phyloP scores from a whole-genome alignment of 2,329 filamentous ascomycete species.

The Botrytis elliptica region DNA sequence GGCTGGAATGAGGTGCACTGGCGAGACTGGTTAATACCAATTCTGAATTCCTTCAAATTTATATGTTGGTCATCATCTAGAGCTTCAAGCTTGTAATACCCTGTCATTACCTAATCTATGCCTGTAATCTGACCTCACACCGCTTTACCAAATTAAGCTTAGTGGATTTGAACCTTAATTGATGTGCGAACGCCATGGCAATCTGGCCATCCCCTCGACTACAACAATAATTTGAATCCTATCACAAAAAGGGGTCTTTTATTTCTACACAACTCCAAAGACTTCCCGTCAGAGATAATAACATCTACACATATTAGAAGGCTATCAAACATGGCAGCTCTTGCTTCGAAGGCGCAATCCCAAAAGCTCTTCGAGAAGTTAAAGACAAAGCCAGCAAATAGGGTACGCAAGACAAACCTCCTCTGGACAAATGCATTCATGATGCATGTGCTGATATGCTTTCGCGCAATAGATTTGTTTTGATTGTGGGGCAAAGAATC shows the following conservation, averaged over 20 bases:
- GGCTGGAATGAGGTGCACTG: no score
- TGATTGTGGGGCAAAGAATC: slow-evolving; percentile 96
- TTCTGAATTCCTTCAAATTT: background rate
- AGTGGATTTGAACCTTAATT: slow-evolving; percentile 5
- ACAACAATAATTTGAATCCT: slow-evolving; percentile 4
- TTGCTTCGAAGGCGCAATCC: slow-evolving; percentile 90
- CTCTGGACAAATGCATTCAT: slow-evolving; percentile 19
- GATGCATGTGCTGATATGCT: slow-evolving; percentile 25
- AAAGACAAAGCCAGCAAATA: slow-evolving; percentile 91
- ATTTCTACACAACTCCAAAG: background rate
- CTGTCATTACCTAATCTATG: background rate
- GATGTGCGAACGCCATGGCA: slow-evolving; percentile 27
- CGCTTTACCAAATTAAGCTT: slow-evolving; percentile 14
- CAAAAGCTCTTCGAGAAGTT: slow-evolving; percentile 97
- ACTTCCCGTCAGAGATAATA: background rate
- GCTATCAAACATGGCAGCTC: slow-evolving; percentile 53
- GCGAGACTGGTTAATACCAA: no score
- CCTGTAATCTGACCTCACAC: background rate
- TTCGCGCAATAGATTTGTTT: slow-evolving; percentile 75
- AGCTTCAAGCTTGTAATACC: background rate
- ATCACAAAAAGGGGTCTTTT: slow-evolving; percentile 24
- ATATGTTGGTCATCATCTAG: background rate
- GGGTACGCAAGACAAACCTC: slow-evolving; percentile 55
- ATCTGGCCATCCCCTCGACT: slow-evolving; percentile 33
- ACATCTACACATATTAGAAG: slow-evolving; percentile 11